Conservation (phyloP, 257 asterid species). For the Ilex aquifolium region DNA sequence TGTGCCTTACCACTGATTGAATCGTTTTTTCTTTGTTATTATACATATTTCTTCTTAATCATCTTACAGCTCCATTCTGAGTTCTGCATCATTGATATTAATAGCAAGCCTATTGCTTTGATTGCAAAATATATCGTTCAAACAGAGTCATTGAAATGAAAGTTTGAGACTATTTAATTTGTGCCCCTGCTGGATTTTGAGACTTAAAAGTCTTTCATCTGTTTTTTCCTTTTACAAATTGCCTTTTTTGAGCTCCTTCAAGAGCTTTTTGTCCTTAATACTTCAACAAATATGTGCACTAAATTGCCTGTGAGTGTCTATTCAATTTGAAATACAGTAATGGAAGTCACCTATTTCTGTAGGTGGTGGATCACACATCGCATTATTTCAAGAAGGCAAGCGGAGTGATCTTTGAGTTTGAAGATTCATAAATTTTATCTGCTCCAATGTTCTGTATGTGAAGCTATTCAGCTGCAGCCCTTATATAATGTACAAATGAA, state of each 20-base stretch:
- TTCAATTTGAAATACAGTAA: not conserved
- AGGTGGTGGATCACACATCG: conserved; percentile 80
- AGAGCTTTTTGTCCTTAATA: not conserved
- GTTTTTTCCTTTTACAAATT: not conserved
- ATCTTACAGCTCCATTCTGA: too few species aligned
- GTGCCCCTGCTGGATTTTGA: not conserved
- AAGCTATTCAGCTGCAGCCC: too few species aligned
- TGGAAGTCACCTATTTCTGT: conserved; percentile 7
- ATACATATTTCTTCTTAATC: too few species aligned
- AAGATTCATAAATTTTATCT: conserved; percentile 26
- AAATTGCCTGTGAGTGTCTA: not conserved
- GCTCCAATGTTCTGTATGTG: too few species aligned
- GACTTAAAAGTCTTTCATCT: not conserved
- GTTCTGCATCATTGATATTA: too few species aligned
- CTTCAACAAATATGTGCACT: not conserved
- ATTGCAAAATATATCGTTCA: not conserved
- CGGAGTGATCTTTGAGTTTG: conserved; percentile 38
- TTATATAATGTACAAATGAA: too few species aligned
- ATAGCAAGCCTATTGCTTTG: too few species aligned
- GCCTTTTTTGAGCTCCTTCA: not conserved
- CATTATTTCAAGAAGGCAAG: conserved; percentile 43
- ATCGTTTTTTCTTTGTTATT: too few species aligned
- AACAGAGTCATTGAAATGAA: not conserved
- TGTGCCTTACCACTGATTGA: too few species aligned
- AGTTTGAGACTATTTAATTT: too few species aligned